phyloP scores from a whole-genome alignment of 495 filamentous ascomycete species.

The Chaetomium fimeti region DNA sequence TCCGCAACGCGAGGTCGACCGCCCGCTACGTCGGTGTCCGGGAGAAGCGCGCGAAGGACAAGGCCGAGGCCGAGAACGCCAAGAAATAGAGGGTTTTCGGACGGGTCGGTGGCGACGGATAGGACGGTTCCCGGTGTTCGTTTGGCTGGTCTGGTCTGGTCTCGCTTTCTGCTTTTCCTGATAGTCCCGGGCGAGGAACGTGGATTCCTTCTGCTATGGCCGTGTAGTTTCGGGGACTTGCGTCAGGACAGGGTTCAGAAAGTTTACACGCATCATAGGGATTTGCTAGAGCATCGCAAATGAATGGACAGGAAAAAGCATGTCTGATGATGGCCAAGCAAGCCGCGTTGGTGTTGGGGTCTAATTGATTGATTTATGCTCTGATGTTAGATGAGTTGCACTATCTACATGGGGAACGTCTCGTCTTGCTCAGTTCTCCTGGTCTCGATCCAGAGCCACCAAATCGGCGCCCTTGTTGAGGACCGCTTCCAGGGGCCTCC shows the following conservation, averaged over 20 bases:
- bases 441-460: constrained; percentile 30
- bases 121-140: constrained; percentile 40
- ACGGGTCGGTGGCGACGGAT: constrained; percentile 27
- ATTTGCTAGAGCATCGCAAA: constrained; percentile 42
- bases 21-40: constrained; percentile 75
- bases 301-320: constrained; percentile 43
- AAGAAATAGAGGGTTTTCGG: constrained; percentile 73
- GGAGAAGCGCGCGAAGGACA: constrained; percentile 90
- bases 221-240: constrained; percentile 34
- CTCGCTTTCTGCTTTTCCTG: constrained; percentile 44
- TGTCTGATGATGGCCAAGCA: constrained; percentile 34
- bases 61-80: constrained; percentile 81
- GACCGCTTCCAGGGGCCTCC: constrained; percentile 36
- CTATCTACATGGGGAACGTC: not conserved
- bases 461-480: constrained; percentile 40
- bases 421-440: not conserved
- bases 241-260: constrained; percentile 32
- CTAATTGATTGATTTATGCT: constrained; percentile 18
- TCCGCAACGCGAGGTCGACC: constrained; percentile 83
- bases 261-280: constrained; percentile 40
- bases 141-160: constrained; percentile 47
- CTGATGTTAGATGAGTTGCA: not conserved
- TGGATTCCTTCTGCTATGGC: constrained; percentile 27
- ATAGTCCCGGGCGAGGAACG: constrained; percentile 35
- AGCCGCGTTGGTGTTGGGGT: constrained; percentile 21